phyloP scores from a whole-genome alignment of 495 filamentous ascomycete genomes.

The Xanthoparmelia taractica region DNA sequence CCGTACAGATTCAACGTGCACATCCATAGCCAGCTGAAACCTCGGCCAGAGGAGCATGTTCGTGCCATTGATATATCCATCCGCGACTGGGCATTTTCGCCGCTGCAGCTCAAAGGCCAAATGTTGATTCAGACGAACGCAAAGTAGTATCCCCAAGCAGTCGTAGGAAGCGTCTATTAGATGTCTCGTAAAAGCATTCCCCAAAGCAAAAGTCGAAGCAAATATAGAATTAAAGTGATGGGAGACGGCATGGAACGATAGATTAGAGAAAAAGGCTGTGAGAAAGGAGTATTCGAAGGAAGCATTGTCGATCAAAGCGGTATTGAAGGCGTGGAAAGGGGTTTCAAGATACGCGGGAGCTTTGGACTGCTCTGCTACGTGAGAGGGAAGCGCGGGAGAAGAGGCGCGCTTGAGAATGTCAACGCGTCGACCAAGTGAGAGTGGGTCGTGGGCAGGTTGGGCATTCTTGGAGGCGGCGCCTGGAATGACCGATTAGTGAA shows the following conservation, averaged over 20 bases:
- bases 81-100: slow-evolving; percentile 77
- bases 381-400: slow-evolving; percentile 66
- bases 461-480: slow-evolving; percentile 40
- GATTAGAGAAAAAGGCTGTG: slow-evolving; percentile 68
- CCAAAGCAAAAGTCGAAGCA: slow-evolving; percentile 71
- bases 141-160: slow-evolving; percentile 76
- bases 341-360: slow-evolving; percentile 77
- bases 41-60: slow-evolving; percentile 95
- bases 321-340: slow-evolving; percentile 88
- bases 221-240: slow-evolving; percentile 75
- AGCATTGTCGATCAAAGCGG: slow-evolving; percentile 86
- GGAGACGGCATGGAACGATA: slow-evolving; percentile 47
- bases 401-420: slow-evolving; percentile 67
- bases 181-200: slow-evolving; percentile 65
- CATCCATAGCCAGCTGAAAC: slow-evolving; percentile 86
- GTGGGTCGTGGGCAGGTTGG: slow-evolving; percentile 63
- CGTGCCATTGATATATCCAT: slow-evolving; percentile 87
- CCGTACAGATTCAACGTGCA: slow-evolving; percentile 80
- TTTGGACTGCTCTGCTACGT: slow-evolving; percentile 82
- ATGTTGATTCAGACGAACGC: slow-evolving; percentile 89
- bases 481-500: slow-evolving; percentile 30
- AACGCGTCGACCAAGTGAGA: slow-evolving; percentile 74
- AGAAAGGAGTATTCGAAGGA: slow-evolving; percentile 94
- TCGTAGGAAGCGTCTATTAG: slow-evolving; percentile 72
- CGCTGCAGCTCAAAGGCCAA: slow-evolving; percentile 88